Conservation (phyloP, 495 filamentous ascomycete genomes). For the Neurospora cerealis region DNA sequence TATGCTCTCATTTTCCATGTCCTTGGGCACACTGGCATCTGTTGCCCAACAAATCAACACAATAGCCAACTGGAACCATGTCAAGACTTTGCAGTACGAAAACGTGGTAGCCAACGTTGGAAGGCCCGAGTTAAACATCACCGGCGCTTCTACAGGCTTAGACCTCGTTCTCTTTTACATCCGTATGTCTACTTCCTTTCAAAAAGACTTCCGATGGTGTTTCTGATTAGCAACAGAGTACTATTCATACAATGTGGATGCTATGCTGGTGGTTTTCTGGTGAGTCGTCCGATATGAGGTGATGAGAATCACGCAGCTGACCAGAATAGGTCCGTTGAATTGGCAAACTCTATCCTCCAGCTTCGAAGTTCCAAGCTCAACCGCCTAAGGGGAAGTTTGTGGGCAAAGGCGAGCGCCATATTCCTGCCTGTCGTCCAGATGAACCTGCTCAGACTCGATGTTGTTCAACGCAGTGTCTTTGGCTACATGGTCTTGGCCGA, state of each 20-base stretch:
- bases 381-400: constrained; percentile 17
- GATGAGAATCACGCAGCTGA: background rate
- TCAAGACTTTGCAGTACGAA: constrained; percentile 32
- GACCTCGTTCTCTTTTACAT: constrained; percentile 39
- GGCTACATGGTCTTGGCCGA: constrained; percentile 32
- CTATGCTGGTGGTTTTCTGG: constrained; percentile 38
- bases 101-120: constrained; percentile 25
- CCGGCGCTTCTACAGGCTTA: constrained; percentile 31
- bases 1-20: constrained; percentile 28
- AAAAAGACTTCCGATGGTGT: background rate
- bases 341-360: constrained; percentile 29
- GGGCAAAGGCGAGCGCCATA: constrained; percentile 27
- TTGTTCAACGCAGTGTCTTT: constrained; percentile 16
- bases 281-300: constrained; percentile 7
- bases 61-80: constrained; percentile 27
- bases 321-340: constrained; percentile 26
- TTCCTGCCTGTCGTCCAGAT: constrained; percentile 28
- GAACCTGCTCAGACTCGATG: constrained; percentile 23
- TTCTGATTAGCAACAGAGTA: constrained; percentile 25
- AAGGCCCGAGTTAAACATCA: constrained; percentile 35
- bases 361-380: constrained; percentile 9
- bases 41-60: constrained; percentile 39
- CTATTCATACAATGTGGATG: constrained; percentile 40
- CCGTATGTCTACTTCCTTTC: constrained; percentile 16
- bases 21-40: constrained; percentile 30